phyloP scores from a whole-genome alignment of 1,139 yeast genomes.

The Sugiyamaella xylanicola region DNA sequence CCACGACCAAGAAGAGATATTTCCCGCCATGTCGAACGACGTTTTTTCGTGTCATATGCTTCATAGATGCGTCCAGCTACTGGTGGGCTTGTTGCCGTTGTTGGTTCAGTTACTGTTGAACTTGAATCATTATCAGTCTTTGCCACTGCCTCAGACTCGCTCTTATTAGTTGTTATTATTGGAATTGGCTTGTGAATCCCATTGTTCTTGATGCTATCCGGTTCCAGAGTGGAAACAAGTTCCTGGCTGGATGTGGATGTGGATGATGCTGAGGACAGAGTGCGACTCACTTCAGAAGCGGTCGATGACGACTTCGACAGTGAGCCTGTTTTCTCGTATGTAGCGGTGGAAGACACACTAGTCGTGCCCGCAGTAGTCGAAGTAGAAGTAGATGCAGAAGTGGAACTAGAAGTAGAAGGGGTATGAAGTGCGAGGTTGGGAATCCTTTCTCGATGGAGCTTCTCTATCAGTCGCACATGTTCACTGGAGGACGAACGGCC shows the following conservation, averaged over 20 bases:
- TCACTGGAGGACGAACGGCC: slow-evolving; percentile 22
- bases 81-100: background rate
- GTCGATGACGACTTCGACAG: slow-evolving; percentile 8
- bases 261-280: background rate
- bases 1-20: slow-evolving; percentile 44
- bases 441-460: slow-evolving; percentile 19
- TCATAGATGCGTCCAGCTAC: slow-evolving; percentile 29
- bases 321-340: background rate
- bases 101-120: background rate
- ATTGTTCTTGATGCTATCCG: background rate
- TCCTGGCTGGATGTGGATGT: background rate
- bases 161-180: too few relatives aligned
- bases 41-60: slow-evolving; percentile 33
- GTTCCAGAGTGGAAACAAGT: too few relatives aligned
- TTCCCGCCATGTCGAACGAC: slow-evolving; percentile 41
- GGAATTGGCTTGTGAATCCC: background rate
- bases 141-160: too few relatives aligned
- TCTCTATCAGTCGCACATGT: slow-evolving; percentile 13
- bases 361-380: background rate
- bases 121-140: background rate
- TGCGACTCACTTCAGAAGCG: background rate
- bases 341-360: background rate
- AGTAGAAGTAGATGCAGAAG: background rate
- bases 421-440: slow-evolving; percentile 6
- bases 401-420: background rate